Evolutionary conservation across 108 stramenopile species (phyloP).

Genomic region (Fragilaria crotonensis): DNA sequence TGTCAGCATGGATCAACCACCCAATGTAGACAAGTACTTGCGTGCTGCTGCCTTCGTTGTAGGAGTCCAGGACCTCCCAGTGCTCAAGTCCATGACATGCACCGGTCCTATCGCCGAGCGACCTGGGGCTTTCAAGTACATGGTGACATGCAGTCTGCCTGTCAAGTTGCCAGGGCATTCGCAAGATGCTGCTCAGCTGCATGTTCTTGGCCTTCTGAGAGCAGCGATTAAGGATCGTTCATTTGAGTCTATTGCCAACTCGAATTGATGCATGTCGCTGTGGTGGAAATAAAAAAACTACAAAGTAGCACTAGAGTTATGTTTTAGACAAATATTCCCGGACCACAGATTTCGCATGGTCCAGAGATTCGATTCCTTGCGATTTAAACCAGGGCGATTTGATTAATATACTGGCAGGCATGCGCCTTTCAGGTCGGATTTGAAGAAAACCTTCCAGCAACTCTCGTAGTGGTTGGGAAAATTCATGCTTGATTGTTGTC

Average conservation of each 20-base stretch:
- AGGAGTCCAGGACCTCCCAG: not conserved
- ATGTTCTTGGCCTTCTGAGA: not conserved
- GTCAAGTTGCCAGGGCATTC: not conserved
- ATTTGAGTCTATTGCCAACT: not conserved
- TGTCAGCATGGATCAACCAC: not conserved
- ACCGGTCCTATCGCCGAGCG: not conserved
- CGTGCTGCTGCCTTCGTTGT: not conserved
- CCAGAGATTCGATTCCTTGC: slow-evolving; percentile 19
- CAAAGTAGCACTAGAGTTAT: too few relatives aligned
- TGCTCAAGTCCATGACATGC: not conserved
- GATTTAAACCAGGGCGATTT: slow-evolving; percentile 61
- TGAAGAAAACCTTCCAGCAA: slow-evolving; percentile 8
- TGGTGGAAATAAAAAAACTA: too few relatives aligned
- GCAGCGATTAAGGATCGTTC: not conserved
- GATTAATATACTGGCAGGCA: slow-evolving; percentile 49
- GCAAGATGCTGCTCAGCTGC: not conserved
- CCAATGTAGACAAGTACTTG: not conserved
- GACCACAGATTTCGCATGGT: slow-evolving; percentile 27
- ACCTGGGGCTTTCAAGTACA: not conserved
- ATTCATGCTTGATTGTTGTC: slow-evolving; percentile 29
- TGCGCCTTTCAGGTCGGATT: slow-evolving; percentile 28
- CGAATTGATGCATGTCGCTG: not conserved
- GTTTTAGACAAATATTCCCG: slow-evolving; percentile 14
- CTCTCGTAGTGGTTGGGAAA: not conserved
- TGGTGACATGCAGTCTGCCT: not conserved